Evolutionary conservation across 257 asterid species (phyloP).

Genomic region (Buddleja alternifolia): DNA sequence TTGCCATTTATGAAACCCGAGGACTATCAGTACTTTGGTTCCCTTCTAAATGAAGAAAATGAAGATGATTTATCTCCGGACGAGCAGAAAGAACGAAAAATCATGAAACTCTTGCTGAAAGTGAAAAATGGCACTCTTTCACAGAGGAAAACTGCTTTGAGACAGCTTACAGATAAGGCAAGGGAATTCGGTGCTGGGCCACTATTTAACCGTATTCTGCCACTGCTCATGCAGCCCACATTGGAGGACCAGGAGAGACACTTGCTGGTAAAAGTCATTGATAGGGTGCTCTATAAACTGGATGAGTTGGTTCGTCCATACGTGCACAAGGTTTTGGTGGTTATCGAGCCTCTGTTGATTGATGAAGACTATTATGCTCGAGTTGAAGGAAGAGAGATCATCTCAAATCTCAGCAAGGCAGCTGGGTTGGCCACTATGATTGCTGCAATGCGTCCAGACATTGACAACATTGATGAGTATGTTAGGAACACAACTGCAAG

Average conservation of each 20-base stretch:
- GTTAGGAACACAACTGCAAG: conserved; percentile 93
- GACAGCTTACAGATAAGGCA: conserved; percentile 94
- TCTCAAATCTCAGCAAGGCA: conserved; percentile 95
- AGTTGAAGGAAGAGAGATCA: conserved; percentile 92
- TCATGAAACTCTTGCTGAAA: conserved; percentile 86
- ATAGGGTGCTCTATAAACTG: conserved; percentile 84
- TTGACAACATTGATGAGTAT: conserved; percentile 91
- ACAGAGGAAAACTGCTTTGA: conserved; percentile 90
- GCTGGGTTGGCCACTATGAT: conserved; percentile 98
- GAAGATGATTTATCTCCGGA: conserved; percentile 84
- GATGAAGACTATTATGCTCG: conserved; percentile 98
- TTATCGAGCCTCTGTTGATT: conserved; percentile 87
- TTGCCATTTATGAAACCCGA: conserved; percentile 90
- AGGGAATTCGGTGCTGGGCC: conserved; percentile 96
- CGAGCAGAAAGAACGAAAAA: conserved; percentile 87
- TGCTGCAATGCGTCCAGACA: conserved; percentile 98
- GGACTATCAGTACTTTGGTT: conserved; percentile 81
- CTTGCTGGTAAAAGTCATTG: conserved; percentile 85
- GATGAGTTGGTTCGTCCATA: conserved; percentile 94
- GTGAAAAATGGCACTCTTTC: conserved; percentile 96
- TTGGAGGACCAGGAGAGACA: conserved; percentile 93
- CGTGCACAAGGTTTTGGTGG: conserved; percentile 92
- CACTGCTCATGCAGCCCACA: conserved; percentile 95
- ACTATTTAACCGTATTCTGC: conserved; percentile 80
- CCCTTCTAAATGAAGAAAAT: conserved; percentile 70